Base-by-base conservation (phyloP, 306 rosid genomes). In the Heteromeles arbutifolia region DNA sequence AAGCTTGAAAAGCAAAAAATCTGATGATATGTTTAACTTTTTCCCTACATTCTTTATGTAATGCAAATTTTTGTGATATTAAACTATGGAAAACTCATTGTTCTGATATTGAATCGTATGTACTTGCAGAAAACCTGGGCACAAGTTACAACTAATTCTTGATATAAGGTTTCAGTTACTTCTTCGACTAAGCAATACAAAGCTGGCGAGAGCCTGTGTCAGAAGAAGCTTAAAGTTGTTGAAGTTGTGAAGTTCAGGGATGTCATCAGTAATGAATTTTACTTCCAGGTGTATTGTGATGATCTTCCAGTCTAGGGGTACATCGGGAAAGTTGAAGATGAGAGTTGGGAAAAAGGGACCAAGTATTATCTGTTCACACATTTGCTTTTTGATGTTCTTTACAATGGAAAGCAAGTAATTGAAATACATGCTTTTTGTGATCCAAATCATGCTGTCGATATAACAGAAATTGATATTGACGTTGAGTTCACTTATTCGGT, bases 271-370 rank as follows among this genome's bases (percentile, higher is more conserved):
- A 71, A 80, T 24, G 94, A 91, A 1, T 94, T 83, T 86, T 91
- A 90, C 88, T 91, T 87, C 74, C 97, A 93, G 87, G 87, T 91
- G 92, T 93, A 90, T 83, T 83, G 84, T 74, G 97, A 93, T 77
- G 96, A 93, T 75, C 98, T 93, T 79, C 96, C 97, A 8, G 66
- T 90, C 25, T 94, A 96, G 96, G 97, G 92, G 1, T 94, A 88
- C 71, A 18, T 93, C 66, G 97, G 98, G 34, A 88, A 87, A 85
- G 74, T 85, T 67, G 98, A 91, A 75, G 90, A 80, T 44, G 82
- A 85, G 82, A 80, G 77, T 22, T 86, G 81, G 89, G 74, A 71
- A 61, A 81, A 86, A 83, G 84, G 87, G 69, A 73, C 82, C 17
- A 88, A 81, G 43, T 88, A 85, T 78, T 86, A 83, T 86, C 86